Evolutionary conservation across 371 early-diverging fungal species (phyloP), one percentile per base, ranked within the genome.

Genomic region (Vavraia culicis): DNA sequence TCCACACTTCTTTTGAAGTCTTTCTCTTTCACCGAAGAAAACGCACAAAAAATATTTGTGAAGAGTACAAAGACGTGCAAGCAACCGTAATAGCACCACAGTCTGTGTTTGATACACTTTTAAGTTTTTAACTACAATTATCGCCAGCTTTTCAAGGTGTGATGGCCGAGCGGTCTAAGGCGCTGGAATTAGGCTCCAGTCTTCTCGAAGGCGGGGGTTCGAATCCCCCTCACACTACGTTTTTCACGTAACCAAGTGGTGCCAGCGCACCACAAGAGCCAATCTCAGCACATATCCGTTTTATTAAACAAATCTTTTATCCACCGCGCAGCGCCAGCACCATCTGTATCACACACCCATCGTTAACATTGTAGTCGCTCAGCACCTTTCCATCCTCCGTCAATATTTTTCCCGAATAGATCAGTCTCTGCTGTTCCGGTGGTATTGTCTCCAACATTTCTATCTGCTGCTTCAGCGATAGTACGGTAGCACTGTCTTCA

Each of bases 261-360:
- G n/a, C n/a, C n/a, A n/a, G n/a, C n/a, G n/a, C n/a, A n/a, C n/a
- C n/a, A n/a, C n/a, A n/a, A n/a, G n/a, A n/a, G n/a, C n/a, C n/a
- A n/a, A n/a, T n/a, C n/a, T n/a, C n/a, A n/a, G n/a, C n/a, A n/a
- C n/a, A n/a, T n/a, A n/a, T n/a, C n/a, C n/a, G n/a, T n/a, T 8
- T 40, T 18, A 8, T 7, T 40, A 40, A 40, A 18, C 21, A 45
- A 15, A 35, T 7, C 5, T 21, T 4, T 21, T 56, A 58, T 45
- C 95, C 95, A 44, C 95, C 95, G 68, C 93, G 83, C 47, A 91
- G 77, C 20, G 91, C 87, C 55, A 94, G 73, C 9, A 94, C 90
- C 70, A 94, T 75, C 68, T 94, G 93, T 37, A 94, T 73, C 11
- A 88, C 83, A 9, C 79, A 79, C 19, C 87, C 90, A 38, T 79